These are phyloP conservation scores for Trametes cinnabarina DNA, from an alignment of 768 basidiomycete species.

Conservation along the genomic window DNA sequence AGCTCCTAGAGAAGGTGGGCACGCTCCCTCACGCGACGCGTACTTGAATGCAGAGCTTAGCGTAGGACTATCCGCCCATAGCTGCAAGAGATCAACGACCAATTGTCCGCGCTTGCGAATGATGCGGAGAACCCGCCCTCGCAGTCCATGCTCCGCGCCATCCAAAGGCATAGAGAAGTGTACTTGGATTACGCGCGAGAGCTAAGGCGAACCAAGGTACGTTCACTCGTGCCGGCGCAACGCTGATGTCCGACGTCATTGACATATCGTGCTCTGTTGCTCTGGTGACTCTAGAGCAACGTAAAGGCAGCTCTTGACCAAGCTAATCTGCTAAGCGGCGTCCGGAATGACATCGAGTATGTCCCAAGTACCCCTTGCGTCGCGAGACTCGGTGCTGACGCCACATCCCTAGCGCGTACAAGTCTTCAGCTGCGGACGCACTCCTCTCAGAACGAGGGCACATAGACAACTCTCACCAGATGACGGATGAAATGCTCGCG, in stretches of 20 bases:
- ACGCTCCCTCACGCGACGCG: neutral
- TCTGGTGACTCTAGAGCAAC: conserved; percentile 52
- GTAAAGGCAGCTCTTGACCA: conserved; percentile 82
- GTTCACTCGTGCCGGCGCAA: neutral
- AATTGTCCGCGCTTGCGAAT: conserved; percentile 65
- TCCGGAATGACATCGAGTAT: conserved; percentile 96
- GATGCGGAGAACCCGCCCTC: conserved; percentile 70
- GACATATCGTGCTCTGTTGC: neutral
- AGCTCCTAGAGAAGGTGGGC: conserved; percentile 78
- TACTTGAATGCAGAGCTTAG: conserved; percentile 16
- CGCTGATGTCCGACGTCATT: neutral
- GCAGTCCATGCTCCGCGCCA: conserved; percentile 81
- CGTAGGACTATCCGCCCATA: conserved; percentile 33
- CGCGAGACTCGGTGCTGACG: neutral
- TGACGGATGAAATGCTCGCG: conserved; percentile 92
- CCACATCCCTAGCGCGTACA: conserved; percentile 67
- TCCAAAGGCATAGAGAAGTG: conserved; percentile 88
- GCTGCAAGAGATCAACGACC: conserved; percentile 86
- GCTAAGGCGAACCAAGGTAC: conserved; percentile 80
- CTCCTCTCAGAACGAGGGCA: conserved; percentile 82
- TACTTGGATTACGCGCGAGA: conserved; percentile 86
- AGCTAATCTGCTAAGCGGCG: conserved; percentile 83
- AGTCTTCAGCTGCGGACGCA: conserved; percentile 83
- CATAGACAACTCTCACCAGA: conserved; percentile 90
- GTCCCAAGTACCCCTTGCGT: neutral